Percentiles rank a stretch among this genome's conserved stretches.
phyloP scores from a whole-genome alignment of 331 rosid species.

The Arachis monticola region DNA sequence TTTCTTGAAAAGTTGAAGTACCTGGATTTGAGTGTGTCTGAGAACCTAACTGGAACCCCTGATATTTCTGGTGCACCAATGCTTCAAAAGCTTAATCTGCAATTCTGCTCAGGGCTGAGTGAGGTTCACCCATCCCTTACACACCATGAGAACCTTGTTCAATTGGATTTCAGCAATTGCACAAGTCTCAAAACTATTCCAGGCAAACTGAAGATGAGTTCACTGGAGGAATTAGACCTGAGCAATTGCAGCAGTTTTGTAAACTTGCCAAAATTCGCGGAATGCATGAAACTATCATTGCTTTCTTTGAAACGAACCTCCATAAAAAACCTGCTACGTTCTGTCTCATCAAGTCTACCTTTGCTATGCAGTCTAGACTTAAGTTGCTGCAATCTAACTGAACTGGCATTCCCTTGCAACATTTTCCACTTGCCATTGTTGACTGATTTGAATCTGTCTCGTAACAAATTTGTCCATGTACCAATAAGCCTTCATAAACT shows the following conservation, averaged over 20 bases:
- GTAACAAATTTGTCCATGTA: not conserved
- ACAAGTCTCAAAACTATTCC: conserved; percentile 9
- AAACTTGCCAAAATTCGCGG: conserved; percentile 7
- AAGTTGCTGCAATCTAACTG: not conserved
- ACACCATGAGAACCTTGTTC: not conserved
- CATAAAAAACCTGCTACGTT: conserved; percentile 2
- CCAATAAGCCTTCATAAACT: not conserved
- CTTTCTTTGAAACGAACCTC: conserved; percentile 11
- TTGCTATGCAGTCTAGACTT: not conserved
- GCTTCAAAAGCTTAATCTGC: conserved; percentile 5
- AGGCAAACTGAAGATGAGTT: not conserved
- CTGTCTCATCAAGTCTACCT: not conserved
- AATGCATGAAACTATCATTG: not conserved
- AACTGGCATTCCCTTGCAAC: not conserved
- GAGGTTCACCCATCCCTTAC: conserved; percentile 28
- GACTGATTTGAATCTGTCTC: not conserved
- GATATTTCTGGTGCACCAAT: conserved; percentile 14
- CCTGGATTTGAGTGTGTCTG: conserved; percentile 3
- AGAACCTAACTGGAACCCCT: conserved; percentile 2
- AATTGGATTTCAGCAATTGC: not conserved
- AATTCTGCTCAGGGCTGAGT: conserved; percentile 12
- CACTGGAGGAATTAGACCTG: not conserved
- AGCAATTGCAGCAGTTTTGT: conserved; percentile 2
- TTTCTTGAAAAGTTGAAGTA: not conserved
- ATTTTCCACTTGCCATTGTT: not conserved